Evolutionary conservation across 2,329 filamentous ascomycete species (phyloP), one percentile per base, ranked within the genome.

Genomic region (Epichloe sp.): DNA sequence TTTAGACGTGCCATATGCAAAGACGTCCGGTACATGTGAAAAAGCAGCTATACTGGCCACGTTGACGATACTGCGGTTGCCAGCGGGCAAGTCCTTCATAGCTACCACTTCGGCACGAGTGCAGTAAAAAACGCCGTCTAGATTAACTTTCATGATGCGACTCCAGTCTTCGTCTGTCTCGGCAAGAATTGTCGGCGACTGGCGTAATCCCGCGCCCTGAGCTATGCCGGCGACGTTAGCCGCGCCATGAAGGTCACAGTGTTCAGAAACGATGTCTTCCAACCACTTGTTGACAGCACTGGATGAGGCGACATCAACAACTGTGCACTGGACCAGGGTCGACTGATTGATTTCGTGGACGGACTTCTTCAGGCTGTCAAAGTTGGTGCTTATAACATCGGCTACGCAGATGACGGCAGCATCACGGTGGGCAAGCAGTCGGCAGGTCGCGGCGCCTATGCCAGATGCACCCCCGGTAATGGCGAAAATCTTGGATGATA

Each of bases 401-500:
- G 44, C 44, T 31, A 46, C 14, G n/a, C 47, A 49, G 14, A 49
- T 34, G 2, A 49, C 26, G 15, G 36, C 47, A 10, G 47, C 47
- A 10, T 37, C 47, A 23, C 47, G 47, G 10, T 42, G 15, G 23
- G 47, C 47, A 14, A 49, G 48, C 41, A 49, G 12, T 37, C 48
- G 48, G 26, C 40, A 49, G 41, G 48, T 49, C 26, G 48, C 48
- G 17, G 48, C 48, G 4, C 48, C 48, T n/a, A 49, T 49, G 1
- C 48, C 48, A 19, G 48, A 49, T 19, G 48, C 48, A 23, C 21
- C 48, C 48, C 48, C 48, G 26, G 48, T 49, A 17, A 49, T 14
- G 31, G 48, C 48, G 6, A 49, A 37, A 10, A 49, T 44, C 14
- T 37, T 44, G 41, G 34, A 38, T 3, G 36, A 40, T 5, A 47